Percentiles rank a stretch among this genome's conserved stretches.
These are phyloP conservation scores for Rosellinia necatrix DNA, from an alignment of 2,329 filamentous ascomycete genomes.

Conservation along the genomic window DNA sequence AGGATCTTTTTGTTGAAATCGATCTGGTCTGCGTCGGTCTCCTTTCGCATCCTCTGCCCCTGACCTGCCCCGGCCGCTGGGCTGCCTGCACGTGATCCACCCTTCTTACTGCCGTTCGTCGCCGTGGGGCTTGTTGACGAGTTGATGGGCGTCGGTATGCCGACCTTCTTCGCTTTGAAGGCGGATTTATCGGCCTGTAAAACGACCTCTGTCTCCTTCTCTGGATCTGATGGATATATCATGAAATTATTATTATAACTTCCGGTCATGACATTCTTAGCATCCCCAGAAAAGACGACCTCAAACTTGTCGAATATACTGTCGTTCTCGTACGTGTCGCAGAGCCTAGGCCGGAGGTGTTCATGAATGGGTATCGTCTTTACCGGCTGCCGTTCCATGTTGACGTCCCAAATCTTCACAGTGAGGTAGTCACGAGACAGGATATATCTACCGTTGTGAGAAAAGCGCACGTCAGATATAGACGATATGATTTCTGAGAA, in stretches of 20 bases:
- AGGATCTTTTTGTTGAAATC: conserved; percentile 99
- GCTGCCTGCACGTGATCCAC: conserved; percentile 83
- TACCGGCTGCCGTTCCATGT: conserved; percentile 96
- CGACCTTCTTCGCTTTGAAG: conserved; percentile 99
- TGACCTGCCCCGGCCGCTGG: conserved; percentile 77
- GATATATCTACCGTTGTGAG: conserved; percentile 94
- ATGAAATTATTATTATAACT: conserved; percentile 99
- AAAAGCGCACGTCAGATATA: conserved; percentile 98
- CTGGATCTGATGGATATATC: conserved; percentile 97
- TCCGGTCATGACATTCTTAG: conserved; percentile 99
- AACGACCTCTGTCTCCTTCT: conserved; percentile 96
- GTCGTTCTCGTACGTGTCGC: conserved; percentile 98
- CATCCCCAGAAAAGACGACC: conserved; percentile 97
- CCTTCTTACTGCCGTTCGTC: conserved; percentile 80
- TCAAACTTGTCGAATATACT: conserved; percentile 99
- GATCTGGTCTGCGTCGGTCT: conserved; percentile 98
- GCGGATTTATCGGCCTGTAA: conserved; percentile 98
- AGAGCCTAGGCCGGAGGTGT: conserved; percentile 88
- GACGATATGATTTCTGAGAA: conserved; percentile 99
- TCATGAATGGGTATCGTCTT: conserved; percentile 99
- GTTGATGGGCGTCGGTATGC: conserved; percentile 96
- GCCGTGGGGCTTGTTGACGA: conserved; percentile 72
- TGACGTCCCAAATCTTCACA: conserved; percentile 99
- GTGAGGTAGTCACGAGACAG: conserved; percentile 97
- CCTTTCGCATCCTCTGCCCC: conserved; percentile 95